Base-by-base conservation (phyloP, 2,329 filamentous ascomycete genomes). In the Colletotrichum sidae region DNA sequence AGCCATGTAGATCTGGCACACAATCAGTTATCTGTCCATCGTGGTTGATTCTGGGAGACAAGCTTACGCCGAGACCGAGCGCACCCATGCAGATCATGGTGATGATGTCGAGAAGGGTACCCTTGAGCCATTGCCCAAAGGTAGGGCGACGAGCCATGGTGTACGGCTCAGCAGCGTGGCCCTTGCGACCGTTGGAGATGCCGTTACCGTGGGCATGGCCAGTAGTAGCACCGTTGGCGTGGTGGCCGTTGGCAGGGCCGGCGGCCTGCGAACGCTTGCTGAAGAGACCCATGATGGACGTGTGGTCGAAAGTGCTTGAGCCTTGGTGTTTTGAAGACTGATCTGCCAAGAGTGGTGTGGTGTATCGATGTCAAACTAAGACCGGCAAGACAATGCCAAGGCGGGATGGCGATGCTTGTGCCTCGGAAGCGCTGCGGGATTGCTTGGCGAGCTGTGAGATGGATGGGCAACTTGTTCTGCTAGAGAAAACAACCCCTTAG, bases 91-190 rank as follows among this genome's bases (percentile, higher is more conserved):
- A 74, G 8, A 80, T 78, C 88, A 92, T 92, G 38, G 89, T 91
- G 17, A 90, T 55, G 56, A 92, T 84, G 71, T 92, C 90, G 11
- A 91, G 77, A 82, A 86, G 89, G 5, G 88, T 90, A 8, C 82
- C 81, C 75, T 89, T 91, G 68, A 92, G 74, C 90, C 90, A 92
- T 72, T 90, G 88, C 3, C 90, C 88, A 69, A 92, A 90, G 2
- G 79, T 84, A 2, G 89, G 89, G 10, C 84, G 79, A 2, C 73
- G 77, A 2, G 79, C 79, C 81, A 87, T 85, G 59, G 78, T 73
- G 60, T 80, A 80, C 0, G 75, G 68, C 38, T 67, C 64, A 11
- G 58, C 58, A 11, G 25, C 45, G 12, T 51, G 49, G 4, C 49
- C 35, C 13, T 12, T 25, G 13, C 33, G 46, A 33, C 58, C 44